phyloP scores from a whole-genome alignment of 495 filamentous ascomycete genomes.

The Aspergillus taichungensis region DNA sequence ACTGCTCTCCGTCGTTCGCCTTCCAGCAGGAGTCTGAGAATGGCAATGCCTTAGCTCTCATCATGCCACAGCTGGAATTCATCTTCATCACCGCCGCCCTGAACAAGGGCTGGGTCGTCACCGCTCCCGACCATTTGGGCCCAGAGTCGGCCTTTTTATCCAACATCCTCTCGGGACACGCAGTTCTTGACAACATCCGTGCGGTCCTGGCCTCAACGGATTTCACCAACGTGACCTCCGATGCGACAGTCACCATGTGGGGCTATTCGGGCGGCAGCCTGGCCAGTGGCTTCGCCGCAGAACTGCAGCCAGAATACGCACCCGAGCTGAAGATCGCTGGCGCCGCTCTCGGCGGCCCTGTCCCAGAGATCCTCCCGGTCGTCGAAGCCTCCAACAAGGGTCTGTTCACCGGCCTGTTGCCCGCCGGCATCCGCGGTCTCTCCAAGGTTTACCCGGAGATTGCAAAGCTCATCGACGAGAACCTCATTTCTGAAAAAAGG shows the following conservation, averaged over 20 bases:
- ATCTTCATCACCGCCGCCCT: slow-evolving; percentile 24
- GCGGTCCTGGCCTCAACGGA: slow-evolving; percentile 24
- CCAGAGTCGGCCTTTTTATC: slow-evolving; percentile 32
- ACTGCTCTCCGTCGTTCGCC: slow-evolving; percentile 14
- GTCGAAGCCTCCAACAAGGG: slow-evolving; percentile 13
- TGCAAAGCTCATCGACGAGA: slow-evolving; percentile 2
- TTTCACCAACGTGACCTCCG: slow-evolving; percentile 8
- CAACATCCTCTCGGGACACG: slow-evolving; percentile 34
- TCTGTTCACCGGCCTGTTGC: slow-evolving; percentile 10
- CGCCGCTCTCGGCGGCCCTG: slow-evolving; percentile 36
- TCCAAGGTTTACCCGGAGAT: slow-evolving; percentile 16
- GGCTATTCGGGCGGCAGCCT: slow-evolving; percentile 46
- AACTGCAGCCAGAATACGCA: slow-evolving; percentile 40
- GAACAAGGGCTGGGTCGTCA: slow-evolving; percentile 37
- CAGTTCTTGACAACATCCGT: slow-evolving; percentile 38
- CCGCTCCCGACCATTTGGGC: slow-evolving; percentile 41
- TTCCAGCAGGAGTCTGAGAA: slow-evolving; percentile 9
- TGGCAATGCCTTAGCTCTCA: slow-evolving; percentile 12
- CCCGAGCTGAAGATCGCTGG: slow-evolving; percentile 40
- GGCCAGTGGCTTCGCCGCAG: slow-evolving; percentile 39
- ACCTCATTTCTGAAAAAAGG: slow-evolving; percentile 6
- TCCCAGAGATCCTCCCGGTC: slow-evolving; percentile 16
- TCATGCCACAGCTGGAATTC: slow-evolving; percentile 16
- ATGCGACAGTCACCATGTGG: slow-evolving; percentile 31
- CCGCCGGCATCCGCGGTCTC: slow-evolving; percentile 12